Evolutionary conservation across 2,329 filamentous ascomycete genomes (phyloP), one percentile per base, ranked within the genome.

Genomic region (Sporothrix brasiliensis): DNA sequence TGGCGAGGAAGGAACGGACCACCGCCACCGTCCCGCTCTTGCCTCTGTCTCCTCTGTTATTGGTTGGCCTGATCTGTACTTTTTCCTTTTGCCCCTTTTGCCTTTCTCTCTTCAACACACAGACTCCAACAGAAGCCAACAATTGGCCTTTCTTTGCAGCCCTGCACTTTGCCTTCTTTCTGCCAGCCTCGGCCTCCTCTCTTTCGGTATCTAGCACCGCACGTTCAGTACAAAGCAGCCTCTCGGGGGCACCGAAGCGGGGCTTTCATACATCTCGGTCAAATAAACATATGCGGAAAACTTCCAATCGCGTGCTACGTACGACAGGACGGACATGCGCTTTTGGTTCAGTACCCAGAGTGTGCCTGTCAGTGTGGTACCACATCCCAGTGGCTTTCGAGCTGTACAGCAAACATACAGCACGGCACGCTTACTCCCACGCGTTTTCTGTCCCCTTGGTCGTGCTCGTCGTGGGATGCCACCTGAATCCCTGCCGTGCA

Each of bases 181-280:
- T 34, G 7, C 6, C 34, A 34, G 34, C 34, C 34, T 7, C 34
- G 5, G 34, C 7, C 34, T 34, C 34, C 4, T 34, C 56, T 44
- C n/a, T 41, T 19, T 19, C 13, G 44, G 1, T 5, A 16, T 1
- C 44, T 53, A 10, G 50, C 50, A 11, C 50, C 21, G 6, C 14
- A 21, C 39, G 21, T 21, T 34, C 30, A 14, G 54, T 16, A 34
- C 49, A 16, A 30, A 53, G 27, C 19, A 14, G 7, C 27, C 27
- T 41, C 24, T 70, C 69, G 69, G 69, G 19, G 54, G 53, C 44
- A 63, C 69, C 69, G 65, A 68, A 67, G 63, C 52, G 69, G 61
- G 41, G 24, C 34, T 9, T 24, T 21, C 34, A 24, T 3, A 27
- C 27, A 47, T 50, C 41, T 61, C 63, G 53, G 69, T 30, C 30